These are phyloP conservation scores for Chloranthus sessilifolius DNA, from an alignment of 164 flowering plant genomes.

Conservation along the genomic window DNA sequence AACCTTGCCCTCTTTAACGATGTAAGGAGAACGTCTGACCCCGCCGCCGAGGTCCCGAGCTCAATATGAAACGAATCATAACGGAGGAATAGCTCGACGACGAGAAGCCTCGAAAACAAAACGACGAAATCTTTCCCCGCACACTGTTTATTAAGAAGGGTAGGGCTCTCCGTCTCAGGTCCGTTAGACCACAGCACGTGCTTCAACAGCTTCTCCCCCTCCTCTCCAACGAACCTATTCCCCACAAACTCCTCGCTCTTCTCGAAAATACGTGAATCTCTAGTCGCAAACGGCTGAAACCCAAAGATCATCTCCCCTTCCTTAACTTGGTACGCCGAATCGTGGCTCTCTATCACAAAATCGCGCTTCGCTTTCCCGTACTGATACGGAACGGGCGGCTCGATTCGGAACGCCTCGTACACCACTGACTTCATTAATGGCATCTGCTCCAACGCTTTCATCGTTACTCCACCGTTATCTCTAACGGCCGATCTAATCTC, in stretches of 20 bases:
- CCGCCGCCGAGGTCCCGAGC: constrained; percentile 41
- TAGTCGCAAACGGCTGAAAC: constrained; percentile 77
- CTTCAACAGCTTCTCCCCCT: constrained; percentile 57
- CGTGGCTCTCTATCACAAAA: constrained; percentile 62
- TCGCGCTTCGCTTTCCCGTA: constrained; percentile 64
- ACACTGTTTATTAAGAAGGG: constrained; percentile 67
- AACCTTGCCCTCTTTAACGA: constrained; percentile 60
- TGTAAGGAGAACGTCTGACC: constrained; percentile 41
- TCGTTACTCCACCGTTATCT: constrained; percentile 53
- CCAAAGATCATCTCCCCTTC: constrained; percentile 77
- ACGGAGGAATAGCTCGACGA: constrained; percentile 65
- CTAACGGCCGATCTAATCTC: constrained; percentile 57
- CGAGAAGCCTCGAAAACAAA: constrained; percentile 48
- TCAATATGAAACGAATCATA: constrained; percentile 70
- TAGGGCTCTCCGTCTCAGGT: constrained; percentile 60
- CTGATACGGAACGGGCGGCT: constrained; percentile 73
- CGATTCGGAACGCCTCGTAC: constrained; percentile 66
- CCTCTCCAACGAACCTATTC: constrained; percentile 59
- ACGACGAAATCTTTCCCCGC: constrained; percentile 85
- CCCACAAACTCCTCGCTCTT: constrained; percentile 64
- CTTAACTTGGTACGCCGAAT: constrained; percentile 43
- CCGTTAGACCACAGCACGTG: constrained; percentile 88
- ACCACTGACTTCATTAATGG: constrained; percentile 71
- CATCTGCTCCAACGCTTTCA: constrained; percentile 64
- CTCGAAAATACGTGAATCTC: constrained; percentile 64